A percentile compares a stretch with the other conserved stretches of the same genome.
Evolutionary conservation across 1,284 basidiomycete species (phyloP).

Genomic region (Apiotrichum sp.): DNA sequence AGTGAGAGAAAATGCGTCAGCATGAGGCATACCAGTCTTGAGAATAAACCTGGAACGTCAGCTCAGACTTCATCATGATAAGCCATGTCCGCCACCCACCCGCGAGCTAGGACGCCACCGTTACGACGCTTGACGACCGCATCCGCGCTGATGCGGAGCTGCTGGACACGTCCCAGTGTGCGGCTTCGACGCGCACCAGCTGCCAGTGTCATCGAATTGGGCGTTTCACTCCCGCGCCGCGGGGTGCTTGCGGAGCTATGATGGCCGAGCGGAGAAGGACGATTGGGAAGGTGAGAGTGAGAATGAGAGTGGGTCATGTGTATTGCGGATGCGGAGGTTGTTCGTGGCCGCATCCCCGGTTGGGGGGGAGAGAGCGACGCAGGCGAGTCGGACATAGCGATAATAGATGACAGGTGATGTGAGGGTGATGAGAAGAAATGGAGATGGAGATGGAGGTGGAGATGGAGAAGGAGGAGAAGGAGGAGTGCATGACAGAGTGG

Average conservation of each 20-base stretch:
- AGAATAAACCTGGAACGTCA: constrained; percentile 59
- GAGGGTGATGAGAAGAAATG: neutral
- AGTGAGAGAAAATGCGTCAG: neutral
- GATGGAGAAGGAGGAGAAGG: neutral
- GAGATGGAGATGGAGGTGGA: neutral
- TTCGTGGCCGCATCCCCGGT: no score
- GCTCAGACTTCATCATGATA: neutral
- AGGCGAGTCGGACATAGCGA: no score
- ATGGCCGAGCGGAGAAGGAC: neutral
- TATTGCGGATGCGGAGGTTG: neutral
- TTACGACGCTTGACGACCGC: constrained; percentile 75
- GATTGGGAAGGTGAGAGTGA: neutral
- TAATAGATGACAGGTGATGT: neutral
- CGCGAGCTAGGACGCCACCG: constrained; percentile 81
- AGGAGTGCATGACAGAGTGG: no score
- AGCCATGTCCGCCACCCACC: constrained; percentile 26
- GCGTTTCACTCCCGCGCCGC: neutral
- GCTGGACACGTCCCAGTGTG: constrained; percentile 32
- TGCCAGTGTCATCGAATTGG: neutral
- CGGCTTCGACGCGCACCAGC: neutral
- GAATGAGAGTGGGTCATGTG: neutral
- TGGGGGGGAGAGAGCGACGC: no score
- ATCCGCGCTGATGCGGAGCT: constrained; percentile 34
- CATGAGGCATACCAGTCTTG: constrained; percentile 60
- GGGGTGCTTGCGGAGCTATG: neutral